phyloP scores from a whole-genome alignment of 2,329 filamentous ascomycete species.

The Ilyonectria mors-panacis region DNA sequence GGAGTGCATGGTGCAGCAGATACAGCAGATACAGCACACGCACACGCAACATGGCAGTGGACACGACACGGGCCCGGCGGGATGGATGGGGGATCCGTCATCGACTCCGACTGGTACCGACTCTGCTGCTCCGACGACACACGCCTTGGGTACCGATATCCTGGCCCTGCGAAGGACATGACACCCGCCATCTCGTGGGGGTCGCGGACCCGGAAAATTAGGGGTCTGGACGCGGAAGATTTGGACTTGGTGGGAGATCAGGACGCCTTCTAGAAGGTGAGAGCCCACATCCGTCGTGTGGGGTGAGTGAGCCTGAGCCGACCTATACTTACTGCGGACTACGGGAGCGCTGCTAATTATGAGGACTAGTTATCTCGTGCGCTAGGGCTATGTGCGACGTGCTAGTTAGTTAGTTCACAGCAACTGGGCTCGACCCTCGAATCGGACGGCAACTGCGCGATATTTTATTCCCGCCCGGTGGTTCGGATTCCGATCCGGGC shows the following conservation, averaged over 20 bases:
- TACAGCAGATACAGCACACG: background rate
- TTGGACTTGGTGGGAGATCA: background rate
- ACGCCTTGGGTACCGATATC: background rate
- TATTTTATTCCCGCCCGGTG: background rate
- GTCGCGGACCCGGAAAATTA: background rate
- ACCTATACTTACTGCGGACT: background rate
- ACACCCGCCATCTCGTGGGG: background rate
- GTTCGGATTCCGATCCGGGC: background rate
- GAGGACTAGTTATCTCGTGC: background rate
- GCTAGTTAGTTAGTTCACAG: background rate
- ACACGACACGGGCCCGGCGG: background rate
- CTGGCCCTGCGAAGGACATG: background rate
- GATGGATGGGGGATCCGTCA: background rate
- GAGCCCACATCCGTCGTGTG: background rate
- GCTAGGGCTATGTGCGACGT: background rate
- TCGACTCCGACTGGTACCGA: background rate
- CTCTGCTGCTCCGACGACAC: background rate
- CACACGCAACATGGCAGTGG: background rate
- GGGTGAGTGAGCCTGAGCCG: background rate
- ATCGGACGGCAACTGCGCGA: background rate
- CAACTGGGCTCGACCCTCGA: background rate
- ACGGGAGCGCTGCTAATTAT: background rate
- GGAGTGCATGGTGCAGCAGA: background rate
- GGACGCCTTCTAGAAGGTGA: background rate
- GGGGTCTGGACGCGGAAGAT: background rate